Evolutionary conservation across 2,329 filamentous ascomycete species (phyloP).

Genomic region (Phialemoniopsis sp.): DNA sequence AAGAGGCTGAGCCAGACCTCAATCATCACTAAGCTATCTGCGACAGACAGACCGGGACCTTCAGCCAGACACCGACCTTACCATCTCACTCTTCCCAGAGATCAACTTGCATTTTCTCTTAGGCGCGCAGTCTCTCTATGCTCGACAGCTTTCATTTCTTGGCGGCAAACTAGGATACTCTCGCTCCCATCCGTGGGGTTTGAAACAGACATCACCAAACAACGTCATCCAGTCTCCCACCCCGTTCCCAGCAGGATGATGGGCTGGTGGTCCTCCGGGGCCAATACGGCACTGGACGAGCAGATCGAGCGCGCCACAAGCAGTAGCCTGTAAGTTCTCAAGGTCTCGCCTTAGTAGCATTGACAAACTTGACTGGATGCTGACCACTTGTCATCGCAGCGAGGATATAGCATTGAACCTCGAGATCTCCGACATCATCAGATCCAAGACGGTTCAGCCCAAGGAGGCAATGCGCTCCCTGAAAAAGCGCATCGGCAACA

Average conservation of each 20-base stretch:
- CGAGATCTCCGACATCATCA: slow-evolving; percentile 95
- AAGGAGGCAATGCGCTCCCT: slow-evolving; percentile 97
- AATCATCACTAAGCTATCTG: no score
- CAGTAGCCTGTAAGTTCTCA: slow-evolving; percentile 72
- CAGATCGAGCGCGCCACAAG: slow-evolving; percentile 94
- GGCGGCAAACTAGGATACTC: no score
- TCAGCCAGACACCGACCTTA: no score
- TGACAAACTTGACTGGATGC: slow-evolving; percentile 2
- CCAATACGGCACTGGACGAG: slow-evolving; percentile 88
- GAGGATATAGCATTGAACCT: slow-evolving; percentile 97
- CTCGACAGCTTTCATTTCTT: no score
- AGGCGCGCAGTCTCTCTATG: no score
- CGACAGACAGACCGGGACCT: no score
- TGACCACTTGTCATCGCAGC: slow-evolving; percentile 36
- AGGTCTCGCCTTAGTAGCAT: slow-evolving; percentile 5
- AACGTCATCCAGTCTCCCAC: background rate
- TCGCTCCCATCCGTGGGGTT: no score
- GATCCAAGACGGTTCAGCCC: slow-evolving; percentile 94
- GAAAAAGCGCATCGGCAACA: slow-evolving; percentile 91
- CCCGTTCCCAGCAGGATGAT: slow-evolving; percentile 53
- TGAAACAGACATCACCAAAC: no score
- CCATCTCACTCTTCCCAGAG: no score
- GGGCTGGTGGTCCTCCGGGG: slow-evolving; percentile 94
- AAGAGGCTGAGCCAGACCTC: no score
- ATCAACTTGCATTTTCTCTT: no score